Conservation (phyloP, 176 grass and related monocot species). For the Oryza nivara region DNA sequence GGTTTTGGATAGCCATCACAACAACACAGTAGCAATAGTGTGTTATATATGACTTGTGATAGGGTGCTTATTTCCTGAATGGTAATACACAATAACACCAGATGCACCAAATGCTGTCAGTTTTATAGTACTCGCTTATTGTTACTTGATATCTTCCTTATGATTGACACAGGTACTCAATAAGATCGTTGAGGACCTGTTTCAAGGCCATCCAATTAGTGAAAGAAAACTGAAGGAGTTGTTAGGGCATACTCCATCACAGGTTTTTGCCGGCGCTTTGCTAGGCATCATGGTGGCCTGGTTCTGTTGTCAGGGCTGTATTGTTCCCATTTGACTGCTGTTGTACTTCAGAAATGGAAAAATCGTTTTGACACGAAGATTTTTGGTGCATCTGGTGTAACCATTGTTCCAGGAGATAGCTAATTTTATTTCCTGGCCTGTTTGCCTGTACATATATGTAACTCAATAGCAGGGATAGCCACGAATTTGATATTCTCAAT, state of each 20-base stretch:
- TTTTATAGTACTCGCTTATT: not conserved
- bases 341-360: constrained; percentile 37
- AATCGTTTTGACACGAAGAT: constrained; percentile 1
- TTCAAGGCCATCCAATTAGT: constrained; percentile 95
- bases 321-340: constrained; percentile 49
- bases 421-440: not conserved
- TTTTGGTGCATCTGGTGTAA: constrained; percentile 16
- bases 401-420: constrained; percentile 25
- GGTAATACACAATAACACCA: not conserved
- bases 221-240: constrained; percentile 96
- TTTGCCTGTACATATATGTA: constrained; percentile 44
- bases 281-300: constrained; percentile 82
- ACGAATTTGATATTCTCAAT: constrained; percentile 12
- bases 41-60: not conserved
- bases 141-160: not conserved
- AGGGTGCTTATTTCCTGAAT: not conserved
- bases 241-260: constrained; percentile 88
- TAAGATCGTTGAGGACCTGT: constrained; percentile 94
- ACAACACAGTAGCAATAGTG: not conserved
- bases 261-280: constrained; percentile 88
- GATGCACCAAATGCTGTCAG: no score
- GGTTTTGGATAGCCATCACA: not conserved
- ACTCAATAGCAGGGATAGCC: constrained; percentile 10
- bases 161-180: constrained; percentile 77
- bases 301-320: constrained; percentile 83